Evolutionary conservation across 192 early-diverging fungal genomes (phyloP), one percentile per base, ranked within the genome.

Genomic region (Coemansia sp.): DNA sequence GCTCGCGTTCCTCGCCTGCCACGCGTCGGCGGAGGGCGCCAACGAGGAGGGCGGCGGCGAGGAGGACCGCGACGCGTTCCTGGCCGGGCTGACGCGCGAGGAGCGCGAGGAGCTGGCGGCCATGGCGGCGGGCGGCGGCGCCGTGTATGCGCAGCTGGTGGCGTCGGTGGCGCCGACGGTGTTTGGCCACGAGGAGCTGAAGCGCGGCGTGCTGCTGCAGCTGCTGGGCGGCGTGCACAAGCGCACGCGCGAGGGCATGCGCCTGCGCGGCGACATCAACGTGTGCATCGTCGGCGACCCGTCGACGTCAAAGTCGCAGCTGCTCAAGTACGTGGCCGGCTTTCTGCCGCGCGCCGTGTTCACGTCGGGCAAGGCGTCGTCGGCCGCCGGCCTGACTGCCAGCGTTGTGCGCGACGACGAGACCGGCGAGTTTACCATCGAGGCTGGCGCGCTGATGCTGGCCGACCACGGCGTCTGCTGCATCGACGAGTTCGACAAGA

Each of bases 401-500:
- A 87, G 90, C 62, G 97, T 99, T 41, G 91, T 95, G 31, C 31
- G 57, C 78, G 97, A 99, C 68, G 95, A 97, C 80, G 97, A 98
- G 74, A 97, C 95, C 22, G 94, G 96, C 73, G 96, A 99, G 81
- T 97, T 97, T 50, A 95, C 95, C 0, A 94, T 99, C 62, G 97
- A 99, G 78, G 97, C 96, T 3, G 97, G 97, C 39, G 97, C 97
- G 34, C 80, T 99, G 44, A 95, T 98, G 95, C 84, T 99, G 73
- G 97, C 97, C 5, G 97, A 99, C 78, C 95, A 97, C 78, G 96
- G 97, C 50, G 96, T 99, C 67, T 98, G 96, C 72, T 94, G 93
- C 72, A 99, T 99, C 68, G 97, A 99, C 80, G 97, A 98, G 77
- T 98, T 98, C 81, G 96, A 98, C 79, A 99, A 99, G 86, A 99